phyloP scores from a whole-genome alignment of 768 basidiomycete species.

The Leccinum obscurum region DNA sequence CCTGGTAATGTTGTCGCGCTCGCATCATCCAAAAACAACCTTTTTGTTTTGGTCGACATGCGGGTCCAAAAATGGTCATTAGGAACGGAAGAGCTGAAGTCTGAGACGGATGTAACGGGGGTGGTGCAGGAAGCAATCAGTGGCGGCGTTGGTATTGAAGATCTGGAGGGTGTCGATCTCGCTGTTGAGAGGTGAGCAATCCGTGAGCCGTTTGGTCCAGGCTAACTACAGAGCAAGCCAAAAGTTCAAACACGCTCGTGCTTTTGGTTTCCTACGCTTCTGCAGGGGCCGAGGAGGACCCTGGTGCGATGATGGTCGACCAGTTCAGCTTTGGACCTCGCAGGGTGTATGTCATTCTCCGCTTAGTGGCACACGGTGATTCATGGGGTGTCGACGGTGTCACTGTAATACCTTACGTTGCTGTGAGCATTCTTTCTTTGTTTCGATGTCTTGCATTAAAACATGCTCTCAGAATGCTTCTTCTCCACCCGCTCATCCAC shows the following conservation, averaged over 20 bases:
- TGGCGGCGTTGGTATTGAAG: constrained; percentile 49
- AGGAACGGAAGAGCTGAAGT: constrained; percentile 53
- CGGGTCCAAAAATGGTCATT: constrained; percentile 66
- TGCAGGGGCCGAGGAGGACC: constrained; percentile 41
- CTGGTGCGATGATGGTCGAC: constrained; percentile 34
- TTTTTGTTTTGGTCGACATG: constrained; percentile 71
- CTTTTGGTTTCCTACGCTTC: constrained; percentile 70
- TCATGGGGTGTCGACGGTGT: constrained; percentile 37
- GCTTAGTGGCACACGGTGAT: constrained; percentile 37
- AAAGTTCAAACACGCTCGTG: constrained; percentile 54
- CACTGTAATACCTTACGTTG: constrained; percentile 71
- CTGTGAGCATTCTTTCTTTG: constrained; percentile 44
- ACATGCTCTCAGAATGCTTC: constrained; percentile 50
- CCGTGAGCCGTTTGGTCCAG: not conserved
- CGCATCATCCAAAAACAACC: constrained; percentile 49
- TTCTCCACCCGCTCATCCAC: constrained; percentile 71
- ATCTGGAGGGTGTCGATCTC: constrained; percentile 74
- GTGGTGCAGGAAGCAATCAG: constrained; percentile 50
- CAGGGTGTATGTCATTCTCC: constrained; percentile 64
- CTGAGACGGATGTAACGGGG: constrained; percentile 56
- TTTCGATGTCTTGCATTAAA: not conserved
- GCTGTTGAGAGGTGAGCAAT: constrained; percentile 54
- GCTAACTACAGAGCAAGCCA: constrained; percentile 13
- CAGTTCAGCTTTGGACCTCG: constrained; percentile 47
- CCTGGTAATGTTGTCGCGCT: constrained; percentile 67